Base-by-base conservation (phyloP, 202 grass and related monocot genomes). In the Brachypodium distachyon region DNA sequence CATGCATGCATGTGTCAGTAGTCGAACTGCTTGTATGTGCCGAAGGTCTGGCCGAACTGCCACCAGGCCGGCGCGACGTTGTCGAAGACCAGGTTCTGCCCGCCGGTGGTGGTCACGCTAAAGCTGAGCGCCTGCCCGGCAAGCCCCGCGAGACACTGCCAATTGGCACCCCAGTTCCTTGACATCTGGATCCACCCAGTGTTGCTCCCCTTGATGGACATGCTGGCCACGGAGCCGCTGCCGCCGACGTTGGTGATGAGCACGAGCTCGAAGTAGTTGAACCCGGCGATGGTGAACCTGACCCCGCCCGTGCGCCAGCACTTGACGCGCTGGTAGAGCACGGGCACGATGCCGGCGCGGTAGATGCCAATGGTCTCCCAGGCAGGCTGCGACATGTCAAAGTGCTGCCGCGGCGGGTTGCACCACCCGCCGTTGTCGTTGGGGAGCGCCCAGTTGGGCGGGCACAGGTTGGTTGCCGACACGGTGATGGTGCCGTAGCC, bases 321-420 rank as follows among this genome's bases (percentile, higher is more conserved):
- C 2, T 66, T 1, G 46, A 88, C 88, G 17, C 91, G 83, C 50
- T 84, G 60, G 60, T 63, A 63, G 5, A n/a, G 6, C 56, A 60
- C 56, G 28, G 28, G 56, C 28, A 60, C 33, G 56, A 60, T 60
- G 56, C 56, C 56, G 56, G 56, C 56, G 28, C n/a, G 1, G 29
- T 33, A 60, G 29, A 60, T n/a, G 56, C 56, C 56, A 16, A 60
- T 60, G 7, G 3, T 13, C 6, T 33, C 14, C 83, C 82, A 94
- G 11, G 91, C 79, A 21, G 87, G 91, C 84, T 90, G 62, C 1
- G 87, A 37, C 88, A 95, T 91, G 83, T 95, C 92, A 36, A 95
- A 96, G 76, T 89, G 92, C 64, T 63, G 8, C 2, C 80, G 83
- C 23, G 87, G 91, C 28, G 91, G 85, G 66, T 94, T 90, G 82